Conservation (phyloP, 192 early-diverging fungal species). For the Coemansia sp. region DNA sequence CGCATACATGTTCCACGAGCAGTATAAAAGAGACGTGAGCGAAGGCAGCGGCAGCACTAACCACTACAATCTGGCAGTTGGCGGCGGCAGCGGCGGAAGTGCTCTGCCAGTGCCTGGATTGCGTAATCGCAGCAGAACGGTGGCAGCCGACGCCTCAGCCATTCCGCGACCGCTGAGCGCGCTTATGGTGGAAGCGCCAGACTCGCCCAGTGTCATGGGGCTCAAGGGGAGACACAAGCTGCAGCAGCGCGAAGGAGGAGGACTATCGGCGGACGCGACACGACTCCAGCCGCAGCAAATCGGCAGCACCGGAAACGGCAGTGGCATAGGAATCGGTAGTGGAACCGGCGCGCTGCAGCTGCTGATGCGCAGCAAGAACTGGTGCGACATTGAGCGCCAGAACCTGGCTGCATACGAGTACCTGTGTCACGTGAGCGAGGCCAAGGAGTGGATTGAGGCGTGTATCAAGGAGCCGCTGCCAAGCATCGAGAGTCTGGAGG, state of each 20-base stretch:
- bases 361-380: conserved; percentile 55
- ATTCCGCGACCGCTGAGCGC: conserved; percentile 32
- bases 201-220: conserved; percentile 55
- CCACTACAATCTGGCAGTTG: conserved; percentile 2
- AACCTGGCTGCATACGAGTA: conserved; percentile 98
- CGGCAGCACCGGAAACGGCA: neutral
- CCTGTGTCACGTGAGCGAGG: conserved; percentile 97
- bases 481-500: conserved; percentile 77
- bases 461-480: conserved; percentile 84
- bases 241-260: conserved; percentile 48
- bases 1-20: conserved; percentile 20
- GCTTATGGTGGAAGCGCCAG: conserved; percentile 47
- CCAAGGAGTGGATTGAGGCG: conserved; percentile 99
- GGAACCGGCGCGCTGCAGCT: neutral
- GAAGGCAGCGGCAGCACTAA: neutral
- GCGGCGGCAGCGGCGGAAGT: neutral
- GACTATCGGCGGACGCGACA: neutral
- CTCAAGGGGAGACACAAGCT: conserved; percentile 51
- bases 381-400: conserved; percentile 89
- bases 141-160: conserved; percentile 21
- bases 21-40: conserved; percentile 17
- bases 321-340: neutral
- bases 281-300: neutral
- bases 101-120: conserved; percentile 13
- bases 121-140: conserved; percentile 46